Base-by-base conservation (phyloP, 176 grass and related monocot species). In the Carex parvula region DNA sequence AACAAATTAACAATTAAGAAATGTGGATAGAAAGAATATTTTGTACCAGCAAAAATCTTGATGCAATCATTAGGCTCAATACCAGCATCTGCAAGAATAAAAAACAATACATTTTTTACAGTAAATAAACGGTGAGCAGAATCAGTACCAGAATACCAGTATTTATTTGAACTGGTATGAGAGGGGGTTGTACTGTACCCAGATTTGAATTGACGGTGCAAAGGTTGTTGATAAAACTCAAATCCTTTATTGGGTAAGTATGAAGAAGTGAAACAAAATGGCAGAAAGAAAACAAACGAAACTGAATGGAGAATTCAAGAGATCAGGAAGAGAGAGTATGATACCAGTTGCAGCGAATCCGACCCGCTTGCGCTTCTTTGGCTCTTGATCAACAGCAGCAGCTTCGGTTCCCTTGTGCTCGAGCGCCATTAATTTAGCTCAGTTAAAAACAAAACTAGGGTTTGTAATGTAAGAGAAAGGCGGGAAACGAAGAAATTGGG, bases 361-460 rank as follows among this genome's bases (percentile, higher is more conserved):
- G 48, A 95, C 96, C 77, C 93, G 93, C 83, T 84, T 94, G 78
- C 91, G 93, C 89, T 98, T 98, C 85, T 85, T 93, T 41, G 92
- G 0, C 26, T 93, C 92, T 3, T 62, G 70, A 77, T 90, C 70
- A 48, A 39, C 37, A 33, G 82, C 67, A 37, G 64, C 83, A 70
- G 12, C 48, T 9, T 81, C 85, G n/a, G 20, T 81, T 26, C 68
- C 91, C 80, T 90, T 95, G 67, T 98, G 92, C 87, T 98, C 93
- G 61, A 95, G 92, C 86, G 93, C 92, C 96, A 98, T 98, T 83
- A 64, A 37, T 37, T 37, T 37, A 37, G 35, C 4, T 74, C 62
- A 57, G 87, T 79, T 85, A 81, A 77, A 6, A 58, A 58, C 1
- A 26, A 3, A 59, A 59, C 13, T 11, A 59, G 8, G 56, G 56